Conservation (phyloP, 345 rosid species). For the Salix dunnii region DNA sequence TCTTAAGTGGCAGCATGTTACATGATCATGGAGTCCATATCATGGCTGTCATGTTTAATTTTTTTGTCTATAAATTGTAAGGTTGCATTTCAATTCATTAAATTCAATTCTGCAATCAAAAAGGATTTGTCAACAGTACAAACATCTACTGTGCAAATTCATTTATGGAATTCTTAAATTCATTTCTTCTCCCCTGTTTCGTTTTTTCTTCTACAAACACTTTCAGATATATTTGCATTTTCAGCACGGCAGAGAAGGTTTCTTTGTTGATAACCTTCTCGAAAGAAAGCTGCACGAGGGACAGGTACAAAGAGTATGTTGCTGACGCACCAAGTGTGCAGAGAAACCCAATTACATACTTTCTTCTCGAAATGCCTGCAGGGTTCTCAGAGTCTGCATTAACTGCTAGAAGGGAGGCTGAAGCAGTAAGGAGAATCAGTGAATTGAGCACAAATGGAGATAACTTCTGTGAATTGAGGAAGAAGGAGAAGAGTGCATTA, state of each 20-base stretch:
- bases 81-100: too few relatives aligned
- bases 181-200: too few relatives aligned
- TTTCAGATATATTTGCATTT: constrained; percentile 49
- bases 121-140: too few relatives aligned
- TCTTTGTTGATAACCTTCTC: constrained; percentile 39
- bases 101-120: too few relatives aligned
- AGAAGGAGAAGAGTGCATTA: constrained; percentile 48
- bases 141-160: too few relatives aligned
- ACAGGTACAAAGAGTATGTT: constrained; percentile 40
- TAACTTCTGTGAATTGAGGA: constrained; percentile 51
- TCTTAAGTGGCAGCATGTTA: too few relatives aligned
- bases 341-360: constrained; percentile 42
- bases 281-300: constrained; percentile 43
- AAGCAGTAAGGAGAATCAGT: constrained; percentile 43
- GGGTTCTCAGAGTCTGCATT: constrained; percentile 37
- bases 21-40: too few relatives aligned
- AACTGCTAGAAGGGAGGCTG: constrained; percentile 49
- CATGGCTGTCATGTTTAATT: too few relatives aligned
- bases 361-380: constrained; percentile 17
- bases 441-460: constrained; percentile 48
- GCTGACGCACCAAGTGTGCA: constrained; percentile 51
- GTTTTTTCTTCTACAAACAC: too few relatives aligned
- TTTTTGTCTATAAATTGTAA: too few relatives aligned
- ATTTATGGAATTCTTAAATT: too few relatives aligned
- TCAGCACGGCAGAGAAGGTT: constrained; percentile 38